These are phyloP conservation scores for Epichloe hybrida DNA, from an alignment of 2,329 filamentous ascomycete species.

Conservation along the genomic window DNA sequence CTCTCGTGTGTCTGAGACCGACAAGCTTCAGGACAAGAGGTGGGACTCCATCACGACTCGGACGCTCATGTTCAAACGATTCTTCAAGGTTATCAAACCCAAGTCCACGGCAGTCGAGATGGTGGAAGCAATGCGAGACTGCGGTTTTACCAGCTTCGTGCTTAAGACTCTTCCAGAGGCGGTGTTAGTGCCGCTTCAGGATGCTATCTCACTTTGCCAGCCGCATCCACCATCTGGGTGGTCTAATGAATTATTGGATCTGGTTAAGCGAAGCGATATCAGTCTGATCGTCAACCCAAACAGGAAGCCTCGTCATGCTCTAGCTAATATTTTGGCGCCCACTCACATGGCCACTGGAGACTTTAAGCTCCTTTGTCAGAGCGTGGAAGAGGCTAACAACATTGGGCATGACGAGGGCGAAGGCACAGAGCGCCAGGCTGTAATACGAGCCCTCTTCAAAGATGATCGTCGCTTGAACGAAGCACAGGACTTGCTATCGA, in stretches of 20 bases:
- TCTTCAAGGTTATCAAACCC: conserved; percentile 46
- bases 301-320: conserved; percentile 16
- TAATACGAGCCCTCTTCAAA: conserved; percentile 78
- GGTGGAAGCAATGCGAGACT: conserved; percentile 60
- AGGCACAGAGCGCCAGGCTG: conserved; percentile 68
- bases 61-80: conserved; percentile 54
- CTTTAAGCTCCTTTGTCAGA: conserved; percentile 62
- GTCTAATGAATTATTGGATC: conserved; percentile 54
- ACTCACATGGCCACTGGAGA: conserved; percentile 60
- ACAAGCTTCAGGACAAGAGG: conserved; percentile 21
- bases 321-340: conserved; percentile 32
- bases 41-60: conserved; percentile 45
- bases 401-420: conserved; percentile 63
- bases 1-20: conserved; percentile 21
- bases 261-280: conserved; percentile 75
- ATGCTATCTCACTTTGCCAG: conserved; percentile 75
- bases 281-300: conserved; percentile 45
- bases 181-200: conserved; percentile 65
- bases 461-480: conserved; percentile 85
- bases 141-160: conserved; percentile 51
- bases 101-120: conserved; percentile 43
- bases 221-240: conserved; percentile 67
- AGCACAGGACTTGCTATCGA: conserved; percentile 73
- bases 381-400: conserved; percentile 43
- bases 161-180: conserved; percentile 79